phyloP scores from a whole-genome alignment of 768 basidiomycete genomes.

The Chalciporus sphaerocephalus region DNA sequence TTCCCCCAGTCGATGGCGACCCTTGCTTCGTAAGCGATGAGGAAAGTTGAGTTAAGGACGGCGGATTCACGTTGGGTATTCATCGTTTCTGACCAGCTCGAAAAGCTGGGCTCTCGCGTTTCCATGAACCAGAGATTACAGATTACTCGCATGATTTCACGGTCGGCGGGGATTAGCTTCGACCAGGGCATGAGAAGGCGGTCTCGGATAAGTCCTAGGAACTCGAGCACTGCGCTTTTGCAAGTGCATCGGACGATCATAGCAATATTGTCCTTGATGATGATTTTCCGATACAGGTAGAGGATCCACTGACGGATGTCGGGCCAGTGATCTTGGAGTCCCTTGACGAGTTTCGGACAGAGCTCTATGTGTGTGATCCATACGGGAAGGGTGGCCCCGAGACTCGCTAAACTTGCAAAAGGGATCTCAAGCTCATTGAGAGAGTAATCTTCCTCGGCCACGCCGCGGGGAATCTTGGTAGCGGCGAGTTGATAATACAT shows the following conservation, averaged over 20 bases:
- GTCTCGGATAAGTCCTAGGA: constrained; percentile 26
- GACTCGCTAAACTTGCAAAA: constrained; percentile 12
- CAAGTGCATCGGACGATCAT: constrained; percentile 15
- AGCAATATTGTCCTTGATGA: constrained; percentile 7
- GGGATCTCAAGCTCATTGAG: constrained; percentile 10
- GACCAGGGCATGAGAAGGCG: constrained; percentile 26
- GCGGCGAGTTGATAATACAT: constrained; percentile 21
- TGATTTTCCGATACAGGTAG: constrained; percentile 16
- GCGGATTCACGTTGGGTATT: constrained; percentile 28
- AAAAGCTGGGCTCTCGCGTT: constrained; percentile 20
- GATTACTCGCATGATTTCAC: constrained; percentile 27
- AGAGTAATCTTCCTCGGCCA: constrained; percentile 2
- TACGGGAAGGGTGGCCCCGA: constrained; percentile 22
- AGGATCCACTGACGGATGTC: constrained; percentile 28
- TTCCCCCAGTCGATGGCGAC: constrained; percentile 21
- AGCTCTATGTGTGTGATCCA: constrained; percentile 20
- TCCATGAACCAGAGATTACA: constrained; percentile 29
- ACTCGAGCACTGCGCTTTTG: constrained; percentile 24
- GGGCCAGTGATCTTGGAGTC: constrained; percentile 17
- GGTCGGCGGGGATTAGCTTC: constrained; percentile 20
- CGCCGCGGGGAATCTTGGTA: constrained; percentile 16
- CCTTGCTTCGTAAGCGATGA: constrained; percentile 23
- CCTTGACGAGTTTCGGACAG: constrained; percentile 10
- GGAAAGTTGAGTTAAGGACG: constrained; percentile 25
- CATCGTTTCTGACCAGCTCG: constrained; percentile 12